These are phyloP conservation scores for Gaeumannomyces sp. DNA, from an alignment of 2,329 filamentous ascomycete species.

Conservation along the genomic window DNA sequence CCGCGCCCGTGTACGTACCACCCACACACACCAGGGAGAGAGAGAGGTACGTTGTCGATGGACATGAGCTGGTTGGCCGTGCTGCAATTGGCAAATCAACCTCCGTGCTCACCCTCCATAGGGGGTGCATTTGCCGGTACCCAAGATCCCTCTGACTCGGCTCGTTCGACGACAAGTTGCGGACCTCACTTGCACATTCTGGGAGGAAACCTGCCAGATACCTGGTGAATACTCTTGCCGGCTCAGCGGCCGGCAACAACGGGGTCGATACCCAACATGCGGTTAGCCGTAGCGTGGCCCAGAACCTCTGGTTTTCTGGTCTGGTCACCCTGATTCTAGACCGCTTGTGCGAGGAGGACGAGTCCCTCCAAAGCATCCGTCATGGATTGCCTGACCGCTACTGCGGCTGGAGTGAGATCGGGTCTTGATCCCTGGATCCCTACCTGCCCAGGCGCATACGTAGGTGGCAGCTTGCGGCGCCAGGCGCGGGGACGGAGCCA, in stretches of 20 bases:
- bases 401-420: background rate
- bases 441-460: background rate
- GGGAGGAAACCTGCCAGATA: background rate
- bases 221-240: conserved; percentile 10
- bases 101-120: conserved; percentile 20
- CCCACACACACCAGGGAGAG: no score
- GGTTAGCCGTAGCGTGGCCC: background rate
- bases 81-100: conserved; percentile 28
- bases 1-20: background rate
- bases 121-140: background rate
- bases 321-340: background rate
- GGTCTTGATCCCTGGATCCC: background rate
- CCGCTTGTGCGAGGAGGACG: background rate
- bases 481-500: background rate
- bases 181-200: background rate
- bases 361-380: background rate
- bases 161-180: conserved; percentile 11
- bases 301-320: background rate
- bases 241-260: background rate
- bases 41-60: background rate
- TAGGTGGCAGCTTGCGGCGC: background rate
- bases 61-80: background rate
- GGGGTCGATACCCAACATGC: background rate
- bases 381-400: background rate
- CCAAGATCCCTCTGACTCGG: conserved; percentile 17